Evolutionary conservation across 768 basidiomycete genomes (phyloP).

Genomic region (Termitomyces sp.): DNA sequence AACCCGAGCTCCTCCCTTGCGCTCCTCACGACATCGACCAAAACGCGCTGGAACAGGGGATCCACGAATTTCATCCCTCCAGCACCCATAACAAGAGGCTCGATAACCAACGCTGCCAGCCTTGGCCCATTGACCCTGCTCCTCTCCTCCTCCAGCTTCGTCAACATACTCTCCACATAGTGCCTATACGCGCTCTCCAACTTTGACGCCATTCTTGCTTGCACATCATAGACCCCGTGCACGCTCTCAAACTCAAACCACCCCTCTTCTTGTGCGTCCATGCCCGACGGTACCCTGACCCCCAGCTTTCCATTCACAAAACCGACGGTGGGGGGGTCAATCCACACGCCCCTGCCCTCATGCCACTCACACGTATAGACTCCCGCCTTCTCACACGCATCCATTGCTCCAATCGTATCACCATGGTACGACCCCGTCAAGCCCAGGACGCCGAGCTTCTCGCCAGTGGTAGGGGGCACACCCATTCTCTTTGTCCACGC

Average conservation of each 20-base stretch:
- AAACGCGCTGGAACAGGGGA: conserved; percentile 87
- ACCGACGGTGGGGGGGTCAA: conserved; percentile 79
- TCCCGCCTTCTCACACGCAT: conserved; percentile 78
- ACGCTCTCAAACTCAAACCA: conserved; percentile 38
- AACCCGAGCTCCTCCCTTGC: conserved; percentile 4
- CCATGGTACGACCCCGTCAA: conserved; percentile 94
- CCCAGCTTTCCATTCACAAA: conserved; percentile 53
- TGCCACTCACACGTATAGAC: conserved; percentile 98
- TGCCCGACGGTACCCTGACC: conserved; percentile 48
- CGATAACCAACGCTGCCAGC: conserved; percentile 77
- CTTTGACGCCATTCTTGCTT: conserved; percentile 47
- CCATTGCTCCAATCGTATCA: conserved; percentile 97
- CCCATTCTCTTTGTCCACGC: conserved; percentile 37
- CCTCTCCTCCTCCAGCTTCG: conserved; percentile 34
- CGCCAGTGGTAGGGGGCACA: conserved; percentile 18
- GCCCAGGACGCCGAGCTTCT: conserved; percentile 72
- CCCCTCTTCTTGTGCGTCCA: conserved; percentile 1
- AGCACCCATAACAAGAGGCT: conserved; percentile 91
- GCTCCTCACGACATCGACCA: conserved; percentile 74
- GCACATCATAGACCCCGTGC: conserved; percentile 64
- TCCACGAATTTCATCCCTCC: conserved; percentile 98
- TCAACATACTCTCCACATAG: conserved; percentile 51
- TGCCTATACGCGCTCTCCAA: conserved; percentile 60
- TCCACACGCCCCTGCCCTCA: conserved; percentile 86
- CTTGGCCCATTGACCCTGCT: conserved; percentile 22